phyloP scores from a whole-genome alignment of 2,329 filamentous ascomycete species.

The Aspergillus texensis region DNA sequence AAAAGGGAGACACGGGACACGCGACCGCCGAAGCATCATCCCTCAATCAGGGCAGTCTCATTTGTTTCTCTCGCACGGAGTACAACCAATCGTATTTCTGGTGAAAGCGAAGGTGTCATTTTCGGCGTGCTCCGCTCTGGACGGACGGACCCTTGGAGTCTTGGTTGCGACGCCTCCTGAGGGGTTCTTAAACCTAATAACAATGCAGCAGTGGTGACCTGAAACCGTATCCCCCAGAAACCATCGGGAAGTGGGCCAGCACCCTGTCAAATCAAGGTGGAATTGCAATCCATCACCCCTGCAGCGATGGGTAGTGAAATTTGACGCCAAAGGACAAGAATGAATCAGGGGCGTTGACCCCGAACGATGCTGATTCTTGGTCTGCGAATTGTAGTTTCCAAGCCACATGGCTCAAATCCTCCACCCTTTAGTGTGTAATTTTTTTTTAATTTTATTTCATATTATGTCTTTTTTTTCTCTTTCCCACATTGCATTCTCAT shows the following conservation, averaged over 20 bases:
- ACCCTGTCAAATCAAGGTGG: background rate
- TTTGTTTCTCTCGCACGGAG: too few species aligned
- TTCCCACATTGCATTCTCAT: background rate
- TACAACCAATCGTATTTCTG: too few species aligned
- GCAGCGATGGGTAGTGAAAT: background rate
- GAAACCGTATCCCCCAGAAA: background rate
- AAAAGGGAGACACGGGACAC: too few species aligned
- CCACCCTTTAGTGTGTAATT: too few species aligned
- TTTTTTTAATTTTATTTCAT: too few species aligned
- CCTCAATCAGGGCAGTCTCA: too few species aligned
- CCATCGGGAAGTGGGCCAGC: background rate
- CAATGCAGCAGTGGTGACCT: background rate
- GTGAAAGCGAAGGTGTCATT: too few species aligned
- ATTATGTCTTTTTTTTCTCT: background rate
- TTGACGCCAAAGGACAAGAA: background rate
- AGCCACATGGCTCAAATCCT: too few species aligned
- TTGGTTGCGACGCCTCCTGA: background rate
- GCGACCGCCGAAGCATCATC: too few species aligned
- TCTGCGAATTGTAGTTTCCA: background rate
- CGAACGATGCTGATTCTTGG: background rate
- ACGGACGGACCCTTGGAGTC: background rate
- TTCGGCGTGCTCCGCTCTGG: too few species aligned
- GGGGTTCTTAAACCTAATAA: background rate
- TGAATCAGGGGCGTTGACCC: background rate
- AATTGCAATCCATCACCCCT: background rate